A percentile compares a stretch with the other conserved stretches of the same genome.
phyloP scores from a whole-genome alignment of 129 eudicot species.

The Lactuca sativa region DNA sequence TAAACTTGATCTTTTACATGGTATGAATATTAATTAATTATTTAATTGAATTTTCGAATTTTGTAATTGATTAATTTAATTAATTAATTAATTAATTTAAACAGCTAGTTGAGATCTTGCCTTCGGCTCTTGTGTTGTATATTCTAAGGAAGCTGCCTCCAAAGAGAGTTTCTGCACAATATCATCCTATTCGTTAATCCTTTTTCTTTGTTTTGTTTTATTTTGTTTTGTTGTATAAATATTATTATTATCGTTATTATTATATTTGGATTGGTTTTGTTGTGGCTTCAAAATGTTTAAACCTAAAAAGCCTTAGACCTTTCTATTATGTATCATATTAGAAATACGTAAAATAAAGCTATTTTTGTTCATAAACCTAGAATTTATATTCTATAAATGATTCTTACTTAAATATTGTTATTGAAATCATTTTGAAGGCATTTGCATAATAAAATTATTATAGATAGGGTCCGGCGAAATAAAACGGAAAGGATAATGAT shows the following conservation, averaged over 20 bases:
- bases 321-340: too few relatives aligned
- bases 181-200: conserved; percentile 67
- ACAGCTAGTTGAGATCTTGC: conserved; percentile 89
- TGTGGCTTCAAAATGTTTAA: background rate
- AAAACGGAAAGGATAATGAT: too few relatives aligned
- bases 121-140: conserved; percentile 82
- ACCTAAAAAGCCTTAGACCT: too few relatives aligned
- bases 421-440: too few relatives aligned
- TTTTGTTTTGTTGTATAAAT: background rate
- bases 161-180: conserved; percentile 69
- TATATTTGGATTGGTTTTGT: background rate
- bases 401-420: too few relatives aligned
- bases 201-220: background rate
- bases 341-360: too few relatives aligned
- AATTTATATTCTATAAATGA: too few relatives aligned
- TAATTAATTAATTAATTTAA: background rate
- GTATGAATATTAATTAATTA: conserved; percentile 31
- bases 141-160: conserved; percentile 84
- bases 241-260: too few relatives aligned
- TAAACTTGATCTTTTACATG: conserved; percentile 77
- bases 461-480: too few relatives aligned
- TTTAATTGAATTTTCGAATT: background rate
- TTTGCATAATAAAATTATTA: too few relatives aligned
- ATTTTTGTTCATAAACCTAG: too few relatives aligned
- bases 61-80: background rate